Evolutionary conservation across 164 flowering plant genomes (phyloP).

Genomic region (Tetracentron sinense): DNA sequence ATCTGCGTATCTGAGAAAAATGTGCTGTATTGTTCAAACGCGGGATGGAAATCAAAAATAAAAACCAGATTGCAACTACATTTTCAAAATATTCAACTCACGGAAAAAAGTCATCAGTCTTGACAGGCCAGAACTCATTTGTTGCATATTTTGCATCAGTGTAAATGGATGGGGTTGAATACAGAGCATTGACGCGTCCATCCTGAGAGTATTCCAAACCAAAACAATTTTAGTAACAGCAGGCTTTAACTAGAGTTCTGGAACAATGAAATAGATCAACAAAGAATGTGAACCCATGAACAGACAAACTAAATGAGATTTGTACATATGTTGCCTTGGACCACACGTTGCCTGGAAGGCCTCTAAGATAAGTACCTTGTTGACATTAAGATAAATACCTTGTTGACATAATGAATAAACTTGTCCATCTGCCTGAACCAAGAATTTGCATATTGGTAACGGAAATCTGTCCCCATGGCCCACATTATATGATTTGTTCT

Average conservation of each 20-base stretch:
- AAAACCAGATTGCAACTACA: not conserved
- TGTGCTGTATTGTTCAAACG: slow-evolving; percentile 3
- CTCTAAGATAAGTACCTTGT: too few relatives aligned
- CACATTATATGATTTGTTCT: slow-evolving; percentile 88
- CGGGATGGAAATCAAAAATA: slow-evolving; percentile 1
- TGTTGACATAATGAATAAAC: slow-evolving; percentile 83
- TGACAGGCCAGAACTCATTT: slow-evolving; percentile 60
- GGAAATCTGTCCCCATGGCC: slow-evolving; percentile 96
- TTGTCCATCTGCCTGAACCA: slow-evolving; percentile 96
- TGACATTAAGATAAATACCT: too few relatives aligned
- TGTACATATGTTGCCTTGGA: too few relatives aligned
- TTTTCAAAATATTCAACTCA: slow-evolving; percentile 36
- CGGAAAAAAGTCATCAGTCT: slow-evolving; percentile 49
- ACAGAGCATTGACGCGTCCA: slow-evolving; percentile 87
- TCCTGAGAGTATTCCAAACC: too few relatives aligned
- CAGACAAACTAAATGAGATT: too few relatives aligned
- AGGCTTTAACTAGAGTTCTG: too few relatives aligned
- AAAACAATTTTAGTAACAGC: too few relatives aligned
- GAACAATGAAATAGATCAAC: too few relatives aligned
- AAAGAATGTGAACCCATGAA: too few relatives aligned
- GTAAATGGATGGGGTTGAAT: slow-evolving; percentile 87
- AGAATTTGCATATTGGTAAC: slow-evolving; percentile 81
- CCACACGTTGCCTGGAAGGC: too few relatives aligned
- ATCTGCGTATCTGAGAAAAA: slow-evolving; percentile 82
- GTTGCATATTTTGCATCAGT: slow-evolving; percentile 71